These are phyloP conservation scores for Leishmania braziliensis DNA, from an alignment of 208 protist species.

Conservation along the genomic window DNA sequence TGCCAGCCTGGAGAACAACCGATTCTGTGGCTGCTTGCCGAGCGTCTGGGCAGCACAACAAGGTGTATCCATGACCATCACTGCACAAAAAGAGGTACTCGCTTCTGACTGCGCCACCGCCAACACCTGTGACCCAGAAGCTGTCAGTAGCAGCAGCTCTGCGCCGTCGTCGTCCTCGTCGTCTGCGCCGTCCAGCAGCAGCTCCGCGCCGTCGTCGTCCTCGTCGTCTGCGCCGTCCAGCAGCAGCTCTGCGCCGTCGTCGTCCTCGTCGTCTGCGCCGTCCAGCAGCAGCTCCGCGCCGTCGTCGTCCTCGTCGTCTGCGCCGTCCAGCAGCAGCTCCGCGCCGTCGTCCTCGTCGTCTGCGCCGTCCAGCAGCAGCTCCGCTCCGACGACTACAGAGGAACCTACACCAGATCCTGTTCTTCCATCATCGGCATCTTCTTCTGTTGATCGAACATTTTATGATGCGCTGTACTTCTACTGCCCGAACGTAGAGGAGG, in stretches of 20 bases:
- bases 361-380: not conserved
- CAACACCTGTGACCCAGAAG: not conserved
- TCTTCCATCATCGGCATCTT: not conserved
- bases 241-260: not conserved
- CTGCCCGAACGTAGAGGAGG: constrained; percentile 15
- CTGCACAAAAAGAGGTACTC: not conserved
- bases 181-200: not conserved
- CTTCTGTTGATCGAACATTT: not conserved
- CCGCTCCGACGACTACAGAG: not conserved
- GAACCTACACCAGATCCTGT: not conserved
- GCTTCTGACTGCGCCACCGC: not conserved
- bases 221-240: constrained; percentile 6
- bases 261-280: constrained; percentile 1
- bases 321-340: constrained; percentile 2
- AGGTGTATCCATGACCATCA: not conserved
- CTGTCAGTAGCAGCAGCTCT: not conserved
- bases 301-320: not conserved
- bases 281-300: not conserved
- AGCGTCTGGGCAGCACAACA: not conserved
- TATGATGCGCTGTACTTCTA: not conserved
- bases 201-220: not conserved
- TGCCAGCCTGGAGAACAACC: not conserved
- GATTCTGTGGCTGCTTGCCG: not conserved
- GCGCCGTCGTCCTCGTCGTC: not conserved
- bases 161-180: not conserved